A percentile compares a stretch with the other conserved stretches of the same genome.
Conservation (phyloP, 2,329 filamentous ascomycete genomes). For the Alternaria brassicicola region DNA sequence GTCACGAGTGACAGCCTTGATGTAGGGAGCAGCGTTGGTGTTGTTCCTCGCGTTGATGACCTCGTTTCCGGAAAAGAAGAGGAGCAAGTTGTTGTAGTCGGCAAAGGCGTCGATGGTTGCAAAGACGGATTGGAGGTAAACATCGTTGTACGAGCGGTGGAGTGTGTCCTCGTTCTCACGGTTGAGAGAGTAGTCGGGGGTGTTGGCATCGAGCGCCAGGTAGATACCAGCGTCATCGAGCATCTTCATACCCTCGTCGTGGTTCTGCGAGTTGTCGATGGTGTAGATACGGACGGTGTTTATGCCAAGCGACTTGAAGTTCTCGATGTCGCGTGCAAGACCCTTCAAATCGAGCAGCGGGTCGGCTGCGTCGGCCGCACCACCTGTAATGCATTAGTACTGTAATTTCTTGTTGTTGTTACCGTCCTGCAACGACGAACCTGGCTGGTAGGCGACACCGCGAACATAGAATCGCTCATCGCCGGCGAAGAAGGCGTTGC, state of each 20-base stretch:
- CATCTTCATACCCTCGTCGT: constrained; percentile 83
- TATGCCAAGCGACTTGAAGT: constrained; percentile 84
- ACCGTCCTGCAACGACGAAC: constrained; percentile 52
- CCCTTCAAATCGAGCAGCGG: constrained; percentile 72
- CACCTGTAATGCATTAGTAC: constrained; percentile 45
- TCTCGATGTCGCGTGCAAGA: constrained; percentile 77
- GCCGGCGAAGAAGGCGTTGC: constrained; percentile 69
- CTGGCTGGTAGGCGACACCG: constrained; percentile 69
- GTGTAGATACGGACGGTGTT: constrained; percentile 94
- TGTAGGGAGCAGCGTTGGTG: constrained; percentile 72
- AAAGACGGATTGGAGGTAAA: constrained; percentile 84
- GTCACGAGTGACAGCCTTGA: constrained; percentile 75
- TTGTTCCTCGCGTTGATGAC: constrained; percentile 71
- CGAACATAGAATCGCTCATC: constrained; percentile 65
- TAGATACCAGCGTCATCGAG: constrained; percentile 88
- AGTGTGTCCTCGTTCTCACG: constrained; percentile 65
- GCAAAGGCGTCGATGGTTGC: constrained; percentile 79
- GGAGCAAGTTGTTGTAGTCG: constrained; percentile 82
- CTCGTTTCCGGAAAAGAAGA: constrained; percentile 82
- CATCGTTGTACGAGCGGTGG: constrained; percentile 76
- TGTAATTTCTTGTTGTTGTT: constrained; percentile 34
- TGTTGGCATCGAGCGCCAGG: constrained; percentile 90
- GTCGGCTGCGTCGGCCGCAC: constrained; percentile 59
- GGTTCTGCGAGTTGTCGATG: constrained; percentile 82
- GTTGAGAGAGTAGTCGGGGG: constrained; percentile 84